Evolutionary conservation across 805 yeast species (phyloP).

Genomic region (Monosporozyma yasuniensis): DNA sequence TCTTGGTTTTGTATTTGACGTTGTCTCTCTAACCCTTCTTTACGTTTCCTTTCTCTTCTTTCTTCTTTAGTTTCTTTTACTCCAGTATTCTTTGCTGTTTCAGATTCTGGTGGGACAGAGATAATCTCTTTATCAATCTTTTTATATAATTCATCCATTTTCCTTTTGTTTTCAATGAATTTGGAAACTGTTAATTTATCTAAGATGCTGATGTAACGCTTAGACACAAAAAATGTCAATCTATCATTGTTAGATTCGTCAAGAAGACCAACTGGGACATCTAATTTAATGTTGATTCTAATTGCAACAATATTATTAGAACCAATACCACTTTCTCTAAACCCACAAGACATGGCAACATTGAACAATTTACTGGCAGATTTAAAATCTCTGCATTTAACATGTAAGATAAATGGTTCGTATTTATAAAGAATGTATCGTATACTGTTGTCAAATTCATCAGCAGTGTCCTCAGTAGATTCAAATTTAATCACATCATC

Average conservation of each 20-base stretch:
- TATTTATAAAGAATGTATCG: constrained; percentile 66
- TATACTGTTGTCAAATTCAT: constrained; percentile 1
- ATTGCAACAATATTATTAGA: constrained; percentile 70
- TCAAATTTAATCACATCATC: constrained; percentile 18
- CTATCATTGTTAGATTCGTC: constrained; percentile 22
- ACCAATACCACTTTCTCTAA: constrained; percentile 81
- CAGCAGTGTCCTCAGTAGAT: not conserved
- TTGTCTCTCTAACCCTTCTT: constrained; percentile 35
- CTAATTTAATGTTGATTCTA: constrained; percentile 57
- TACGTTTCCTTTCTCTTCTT: constrained; percentile 43
- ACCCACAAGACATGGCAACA: constrained; percentile 76
- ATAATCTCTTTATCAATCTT: constrained; percentile 34
- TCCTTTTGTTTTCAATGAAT: constrained; percentile 55
- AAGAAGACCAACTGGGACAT: constrained; percentile 64
- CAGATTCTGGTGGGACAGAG: not conserved
- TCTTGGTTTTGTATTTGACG: constrained; percentile 4
- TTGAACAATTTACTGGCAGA: constrained; percentile 56
- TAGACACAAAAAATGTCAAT: constrained; percentile 39
- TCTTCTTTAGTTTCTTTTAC: constrained; percentile 47
- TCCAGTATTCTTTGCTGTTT: not conserved
- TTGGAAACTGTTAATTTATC: constrained; percentile 51
- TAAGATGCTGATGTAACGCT: constrained; percentile 42
- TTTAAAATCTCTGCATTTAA: constrained; percentile 56
- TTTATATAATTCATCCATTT: constrained; percentile 40
- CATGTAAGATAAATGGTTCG: constrained; percentile 80